Evolutionary conservation across 2,329 filamentous ascomycete species (phyloP), one percentile per base, ranked within the genome.

Genomic region (Aspergillus versicolor): DNA sequence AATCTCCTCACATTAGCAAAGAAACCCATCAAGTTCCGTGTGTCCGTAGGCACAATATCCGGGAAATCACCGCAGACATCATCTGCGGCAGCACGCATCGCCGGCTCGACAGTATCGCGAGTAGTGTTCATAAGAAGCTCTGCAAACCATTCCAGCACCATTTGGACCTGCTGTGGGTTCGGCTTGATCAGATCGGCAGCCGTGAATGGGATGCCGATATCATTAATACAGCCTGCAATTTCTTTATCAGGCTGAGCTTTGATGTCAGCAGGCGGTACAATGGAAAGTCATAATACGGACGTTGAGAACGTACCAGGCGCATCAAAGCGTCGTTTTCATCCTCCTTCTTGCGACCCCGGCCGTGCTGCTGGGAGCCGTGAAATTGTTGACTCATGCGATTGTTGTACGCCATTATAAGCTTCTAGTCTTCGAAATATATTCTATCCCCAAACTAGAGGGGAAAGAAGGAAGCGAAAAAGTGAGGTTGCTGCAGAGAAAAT

Each of bases 101-200:
- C 92, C 9, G 94, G 94, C 71, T 96, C 92, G 60, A 99, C 89
- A 5, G 92, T 91, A 65, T 96, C 92, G 66, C 92, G 89, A 37
- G 92, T 97, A 54, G 90, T 88, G 77, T 96, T 97, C 79, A 97
- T 91, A 27, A 97, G 84, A 17, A 97, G 82, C 71, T 97, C 92
- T 58, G 92, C 92, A 66, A 99, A 94, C 89, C 92, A 96, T 81
- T 99, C 94, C 71, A 97, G 96, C 52, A 99, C 92, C 81, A 94
- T 92, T 76, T 99, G 94, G 53, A 97, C 92, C 69, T 96, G 92
- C 59, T 93, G 85, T 3, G 94, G 89, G 67, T 96, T 96, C 5
- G 94, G 94, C 71, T 97, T 97, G 67, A 93, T 87, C 41, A 99
- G 83, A 76, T 99, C 93, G 60, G 89, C 85, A 17, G 92, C 81